Percentiles rank a stretch among this genome's conserved stretches.
phyloP scores from a whole-genome alignment of 169 alveolate genomes.

The Plasmodium falciparum region DNA sequence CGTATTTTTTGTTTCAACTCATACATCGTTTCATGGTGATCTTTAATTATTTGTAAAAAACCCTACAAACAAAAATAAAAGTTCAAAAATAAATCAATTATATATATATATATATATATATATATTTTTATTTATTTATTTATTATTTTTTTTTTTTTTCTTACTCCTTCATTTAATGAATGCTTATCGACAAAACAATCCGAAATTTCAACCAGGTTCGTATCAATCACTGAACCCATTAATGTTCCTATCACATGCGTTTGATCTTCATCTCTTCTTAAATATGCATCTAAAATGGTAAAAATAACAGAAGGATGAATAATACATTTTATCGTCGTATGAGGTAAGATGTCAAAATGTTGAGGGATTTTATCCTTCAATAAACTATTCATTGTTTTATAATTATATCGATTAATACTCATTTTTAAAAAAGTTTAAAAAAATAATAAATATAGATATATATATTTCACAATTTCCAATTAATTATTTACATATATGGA shows the following conservation, averaged over 20 bases:
- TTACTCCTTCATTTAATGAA: slow-evolving; percentile 91
- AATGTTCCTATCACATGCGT: slow-evolving; percentile 92
- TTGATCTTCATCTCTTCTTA: slow-evolving; percentile 92
- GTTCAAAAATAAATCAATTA: neutral
- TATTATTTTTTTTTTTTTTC: neutral
- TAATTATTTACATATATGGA: too few relatives aligned
- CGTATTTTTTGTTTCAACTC: slow-evolving; percentile 91
- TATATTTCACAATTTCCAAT: too few relatives aligned
- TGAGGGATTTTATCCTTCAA: slow-evolving; percentile 81
- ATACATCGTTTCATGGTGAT: slow-evolving; percentile 93
- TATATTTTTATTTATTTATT: neutral
- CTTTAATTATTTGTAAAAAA: slow-evolving; percentile 92
- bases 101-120: neutral
- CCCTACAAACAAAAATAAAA: slow-evolving; percentile 79
- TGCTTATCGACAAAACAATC: slow-evolving; percentile 94
- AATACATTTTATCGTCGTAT: slow-evolving; percentile 87
- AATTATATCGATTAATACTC: slow-evolving; percentile 50
- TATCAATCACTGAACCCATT: slow-evolving; percentile 90
- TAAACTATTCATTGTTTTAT: slow-evolving; percentile 43
- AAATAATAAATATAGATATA: too few relatives aligned
- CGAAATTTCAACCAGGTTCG: slow-evolving; percentile 91
- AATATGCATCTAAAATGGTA: slow-evolving; percentile 92
- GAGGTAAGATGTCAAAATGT: slow-evolving; percentile 87
- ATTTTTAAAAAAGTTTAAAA: slow-evolving; percentile 11
- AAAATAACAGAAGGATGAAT: slow-evolving; percentile 92